Percentiles rank a stretch among this genome's conserved stretches.
These are phyloP conservation scores for Phyllosticta capitalensis DNA, from an alignment of 2,329 filamentous ascomycete genomes.

Conservation along the genomic window DNA sequence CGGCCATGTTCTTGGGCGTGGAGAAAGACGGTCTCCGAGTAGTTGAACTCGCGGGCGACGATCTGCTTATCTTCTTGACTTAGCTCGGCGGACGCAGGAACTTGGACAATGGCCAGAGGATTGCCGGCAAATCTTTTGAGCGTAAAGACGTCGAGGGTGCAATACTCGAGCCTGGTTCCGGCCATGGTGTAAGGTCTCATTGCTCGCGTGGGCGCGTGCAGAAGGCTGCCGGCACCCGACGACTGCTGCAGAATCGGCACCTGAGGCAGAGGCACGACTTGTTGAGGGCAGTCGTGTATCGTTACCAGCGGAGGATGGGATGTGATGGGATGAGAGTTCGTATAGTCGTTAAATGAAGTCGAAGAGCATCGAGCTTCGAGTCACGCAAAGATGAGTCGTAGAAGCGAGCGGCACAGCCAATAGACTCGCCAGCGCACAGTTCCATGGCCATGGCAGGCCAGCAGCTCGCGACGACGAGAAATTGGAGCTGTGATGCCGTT, in stretches of 20 bases:
- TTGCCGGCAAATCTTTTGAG: conserved; percentile 41
- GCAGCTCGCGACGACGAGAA: background rate
- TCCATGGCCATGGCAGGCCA: background rate
- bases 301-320: background rate
- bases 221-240: background rate
- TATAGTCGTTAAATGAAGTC: background rate
- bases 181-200: background rate
- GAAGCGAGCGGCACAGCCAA: background rate
- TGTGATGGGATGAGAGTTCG: background rate
- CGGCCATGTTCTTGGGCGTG: conserved; percentile 25
- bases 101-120: conserved; percentile 45
- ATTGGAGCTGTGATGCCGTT: background rate
- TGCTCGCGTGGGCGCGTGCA: background rate
- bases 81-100: conserved; percentile 28
- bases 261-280: background rate
- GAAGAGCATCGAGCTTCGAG: background rate
- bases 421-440: background rate
- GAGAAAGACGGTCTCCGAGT: conserved; percentile 49
- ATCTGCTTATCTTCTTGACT: conserved; percentile 43
- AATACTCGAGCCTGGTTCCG: conserved; percentile 19
- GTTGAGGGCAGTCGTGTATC: background rate
- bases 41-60: conserved; percentile 49
- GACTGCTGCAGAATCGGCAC: background rate
- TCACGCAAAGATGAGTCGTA: background rate
- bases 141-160: conserved; percentile 41